Base-by-base conservation (phyloP, 495 filamentous ascomycete genomes). In the Daldinia concentrica region DNA sequence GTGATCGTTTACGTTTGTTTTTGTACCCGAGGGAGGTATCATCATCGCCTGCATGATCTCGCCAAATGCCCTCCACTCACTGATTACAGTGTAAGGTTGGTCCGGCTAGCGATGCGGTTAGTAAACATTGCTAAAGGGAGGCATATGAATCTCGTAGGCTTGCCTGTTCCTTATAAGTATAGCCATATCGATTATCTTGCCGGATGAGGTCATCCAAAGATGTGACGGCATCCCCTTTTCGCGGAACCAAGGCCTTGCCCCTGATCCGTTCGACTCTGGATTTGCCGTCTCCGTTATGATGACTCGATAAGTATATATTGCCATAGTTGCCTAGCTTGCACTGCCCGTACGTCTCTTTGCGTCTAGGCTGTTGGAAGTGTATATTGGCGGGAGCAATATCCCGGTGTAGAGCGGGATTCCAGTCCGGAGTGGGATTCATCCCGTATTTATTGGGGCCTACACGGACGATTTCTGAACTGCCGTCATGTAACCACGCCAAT, bases 321-420 rank as follows among this genome's bases (percentile, higher is more conserved):
- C 63, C 55, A 45, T 84, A 85, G 17, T 81, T 78, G 27, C 84
- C 84, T 52, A 87, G 59, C 76, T 85, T 86, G 58, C 83, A 84
- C 4, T 61, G 48, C 1, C 83, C 84, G 48, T 85, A 86, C 57
- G 78, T 82, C 76, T 87, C 84, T 3, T 58, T 62, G 14, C 81
- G 81, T n/a, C 73, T 69, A 6, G 83, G 81, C 32, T 80, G 76
- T 71, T 79, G 70, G 60, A 87, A 64, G 60, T 81, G 83, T 36
- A 87, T 79, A 48, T 83, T 86, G 27, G 66, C 66, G 0, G 83
- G 75, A 27, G 30, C 64, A 37, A 87, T 74, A 48, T 80, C 75
- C 26, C 79, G 71, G 62, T 86, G 84, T 61, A 87, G 66, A 4
- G 86, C 79, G 2, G 82, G 76, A 55, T 80, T 63, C 83, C 83